Conservation (phyloP, 2,329 filamentous ascomycete species). For the Xylariales sp. region DNA sequence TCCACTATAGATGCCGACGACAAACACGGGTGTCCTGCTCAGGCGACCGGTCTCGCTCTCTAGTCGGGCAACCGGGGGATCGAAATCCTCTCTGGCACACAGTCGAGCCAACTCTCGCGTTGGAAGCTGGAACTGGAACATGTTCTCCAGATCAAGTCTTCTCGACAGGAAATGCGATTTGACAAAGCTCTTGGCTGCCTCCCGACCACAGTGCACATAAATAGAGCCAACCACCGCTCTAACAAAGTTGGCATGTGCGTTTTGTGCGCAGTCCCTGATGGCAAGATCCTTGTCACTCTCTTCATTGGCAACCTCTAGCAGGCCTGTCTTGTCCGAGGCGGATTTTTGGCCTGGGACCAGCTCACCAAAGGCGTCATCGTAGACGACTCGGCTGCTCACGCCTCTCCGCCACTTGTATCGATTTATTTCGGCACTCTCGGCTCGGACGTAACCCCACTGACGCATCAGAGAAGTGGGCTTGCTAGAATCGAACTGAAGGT, state of each 20-base stretch:
- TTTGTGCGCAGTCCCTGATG: conserved; percentile 13
- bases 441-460: conserved; percentile 47
- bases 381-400: conserved; percentile 71
- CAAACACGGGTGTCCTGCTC: conserved; percentile 82
- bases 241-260: conserved; percentile 71
- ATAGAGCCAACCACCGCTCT: conserved; percentile 79
- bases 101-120: conserved; percentile 78
- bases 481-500: conserved; percentile 71
- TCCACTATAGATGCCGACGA: conserved; percentile 92
- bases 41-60: conserved; percentile 85
- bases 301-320: conserved; percentile 14
- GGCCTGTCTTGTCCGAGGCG: conserved; percentile 13
- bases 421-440: conserved; percentile 40
- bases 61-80: conserved; percentile 78
- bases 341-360: conserved; percentile 21
- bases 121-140: conserved; percentile 84
- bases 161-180: conserved; percentile 78
- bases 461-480: conserved; percentile 38
- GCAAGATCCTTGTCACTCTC: conserved; percentile 18
- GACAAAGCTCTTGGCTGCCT: conserved; percentile 78
- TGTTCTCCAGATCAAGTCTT: conserved; percentile 66
- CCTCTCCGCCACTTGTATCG: conserved; percentile 60
- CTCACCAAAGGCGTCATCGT: conserved; percentile 84
- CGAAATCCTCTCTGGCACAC: conserved; percentile 86
- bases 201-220: conserved; percentile 78